These are phyloP conservation scores for Arthrobotrys sinensis DNA, from an alignment of 2,329 filamentous ascomycete species.

Conservation along the genomic window DNA sequence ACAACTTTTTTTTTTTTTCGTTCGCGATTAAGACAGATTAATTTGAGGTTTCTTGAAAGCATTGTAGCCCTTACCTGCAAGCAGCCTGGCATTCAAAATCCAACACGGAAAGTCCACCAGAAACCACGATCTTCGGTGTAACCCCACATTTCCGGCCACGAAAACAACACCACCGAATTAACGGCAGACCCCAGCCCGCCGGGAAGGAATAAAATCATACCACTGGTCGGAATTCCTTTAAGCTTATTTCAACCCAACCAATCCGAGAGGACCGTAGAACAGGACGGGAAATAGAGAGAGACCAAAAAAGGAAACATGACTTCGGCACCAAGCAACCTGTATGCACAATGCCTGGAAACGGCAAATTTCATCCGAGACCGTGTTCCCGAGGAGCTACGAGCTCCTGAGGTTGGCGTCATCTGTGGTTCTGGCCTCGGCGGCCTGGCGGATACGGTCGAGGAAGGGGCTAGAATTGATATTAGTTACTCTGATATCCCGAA, in stretches of 20 bases:
- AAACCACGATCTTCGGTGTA: constrained; percentile 28
- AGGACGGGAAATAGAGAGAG: not conserved
- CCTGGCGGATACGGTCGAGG: constrained; percentile 73
- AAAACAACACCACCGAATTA: constrained; percentile 17
- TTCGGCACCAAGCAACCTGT: constrained; percentile 64
- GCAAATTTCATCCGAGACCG: constrained; percentile 70
- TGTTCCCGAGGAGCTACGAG: constrained; percentile 71
- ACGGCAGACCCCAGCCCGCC: constrained; percentile 6
- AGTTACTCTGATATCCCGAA: constrained; percentile 75
- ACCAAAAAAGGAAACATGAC: constrained; percentile 44
- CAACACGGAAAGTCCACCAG: constrained; percentile 18
- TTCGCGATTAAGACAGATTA: not conserved
- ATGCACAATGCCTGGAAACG: constrained; percentile 70
- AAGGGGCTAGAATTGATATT: constrained; percentile 71
- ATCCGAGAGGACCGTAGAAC: constrained; percentile 14
- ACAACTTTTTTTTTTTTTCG: not conserved
- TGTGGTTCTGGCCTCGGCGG: constrained; percentile 77
- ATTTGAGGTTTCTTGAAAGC: constrained; percentile 10
- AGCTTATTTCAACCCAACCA: constrained; percentile 52
- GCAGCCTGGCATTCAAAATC: constrained; percentile 26
- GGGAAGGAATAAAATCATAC: constrained; percentile 38
- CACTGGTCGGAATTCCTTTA: constrained; percentile 42
- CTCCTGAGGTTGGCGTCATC: constrained; percentile 75
- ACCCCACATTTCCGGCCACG: constrained; percentile 38
- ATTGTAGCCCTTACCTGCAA: constrained; percentile 18